Base-by-base conservation (phyloP, 202 grass and related monocot species). In the Carex arenaria region DNA sequence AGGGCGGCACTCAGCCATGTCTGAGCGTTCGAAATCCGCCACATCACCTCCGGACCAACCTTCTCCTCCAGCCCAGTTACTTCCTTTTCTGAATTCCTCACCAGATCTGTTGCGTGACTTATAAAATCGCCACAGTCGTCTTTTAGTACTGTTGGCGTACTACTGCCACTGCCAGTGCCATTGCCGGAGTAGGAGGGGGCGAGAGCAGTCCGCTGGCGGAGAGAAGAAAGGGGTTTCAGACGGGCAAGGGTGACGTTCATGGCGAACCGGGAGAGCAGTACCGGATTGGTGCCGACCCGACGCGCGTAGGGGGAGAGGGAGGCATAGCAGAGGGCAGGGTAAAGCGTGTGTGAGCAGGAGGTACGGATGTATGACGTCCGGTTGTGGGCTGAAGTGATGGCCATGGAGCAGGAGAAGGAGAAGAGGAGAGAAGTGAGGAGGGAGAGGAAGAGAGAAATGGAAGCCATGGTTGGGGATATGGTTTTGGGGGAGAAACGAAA, bases 1-100 rank as follows among this genome's bases (percentile, higher is more conserved):
- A 97, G 75, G 4, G 91, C 88, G 0, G 88, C 91, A 77, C 94
- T 92, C 64, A 97, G 83, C 91, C 91, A 94, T 47, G 86, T 97
- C 90, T 92, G 77, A 1, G 88, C 88, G 65, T 94, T 94, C 14
- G 87, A 67, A 22, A 89, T 85, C 45, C 53, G 67, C 92, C 82
- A 89, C 40, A 80, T 80, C 55, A 80, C 79, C 79, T 72, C 52
- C 5, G 83, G 84, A 17, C 90, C 86, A 10, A 53, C 64, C 12
- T 53, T 66, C 2, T 42, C 67, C 65, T 85, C 90, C 10, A 92
- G 34, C 26, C 72, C 15, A 3, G 18, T 28, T 22, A 93, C 81
- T 84, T 86, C 67, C 36, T 62, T 79, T 74, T 78, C 72, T 2
- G 90, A 83, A 52, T 67, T 68, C 82, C 10, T 31, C 0, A 83